Base-by-base conservation (phyloP, 805 yeast genomes). In the Lachancea waltii region DNA sequence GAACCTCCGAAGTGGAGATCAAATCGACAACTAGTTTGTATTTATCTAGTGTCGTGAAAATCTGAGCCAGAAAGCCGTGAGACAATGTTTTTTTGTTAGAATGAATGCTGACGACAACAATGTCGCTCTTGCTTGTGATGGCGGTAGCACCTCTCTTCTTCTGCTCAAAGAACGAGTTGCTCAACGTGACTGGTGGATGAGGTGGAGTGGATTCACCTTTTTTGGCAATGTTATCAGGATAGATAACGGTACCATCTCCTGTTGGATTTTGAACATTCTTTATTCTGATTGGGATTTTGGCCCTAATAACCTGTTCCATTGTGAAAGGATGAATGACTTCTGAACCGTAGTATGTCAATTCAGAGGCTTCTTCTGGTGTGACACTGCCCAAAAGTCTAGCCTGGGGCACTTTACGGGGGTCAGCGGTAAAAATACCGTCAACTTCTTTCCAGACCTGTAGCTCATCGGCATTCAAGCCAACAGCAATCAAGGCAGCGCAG, bases 241-340 rank as follows among this genome's bases (percentile, higher is more conserved):
- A 92, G 30, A 92, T 87, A 46, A 90, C 75, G 13, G 98, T 92
- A 50, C 98, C 98, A 33, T 72, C 73, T 32, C 97, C 97, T n/a
- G 58, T 60, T 36, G 97, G 97, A 62, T 90, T 90, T 63, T 78
- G 89, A 38, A 92, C 98, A 62, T 92, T 92, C 63, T 92, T 92
- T 54, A 92, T 92, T 58, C 97, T 77, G 59, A 92, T 92, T 33
- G 98, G 98, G 57, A 92, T 92, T 58, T 81, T 85, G 17, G 97
- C 97, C 50, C 80, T 78, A 52, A 92, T 92, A 41, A 90, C 98
- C 67, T 92, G 98, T 66, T 90, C 97, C 98, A 92, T 92, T 16
- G 98, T 92, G 69, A 92, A 89, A 3, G 98, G 98, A 58, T 92
- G 98, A 51, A 92, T 92, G 48, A 92, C 98, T 65, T 92, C 98